These are phyloP conservation scores for Chrysoporthe cubensis DNA, from an alignment of 2,329 filamentous ascomycete species.

Conservation along the genomic window DNA sequence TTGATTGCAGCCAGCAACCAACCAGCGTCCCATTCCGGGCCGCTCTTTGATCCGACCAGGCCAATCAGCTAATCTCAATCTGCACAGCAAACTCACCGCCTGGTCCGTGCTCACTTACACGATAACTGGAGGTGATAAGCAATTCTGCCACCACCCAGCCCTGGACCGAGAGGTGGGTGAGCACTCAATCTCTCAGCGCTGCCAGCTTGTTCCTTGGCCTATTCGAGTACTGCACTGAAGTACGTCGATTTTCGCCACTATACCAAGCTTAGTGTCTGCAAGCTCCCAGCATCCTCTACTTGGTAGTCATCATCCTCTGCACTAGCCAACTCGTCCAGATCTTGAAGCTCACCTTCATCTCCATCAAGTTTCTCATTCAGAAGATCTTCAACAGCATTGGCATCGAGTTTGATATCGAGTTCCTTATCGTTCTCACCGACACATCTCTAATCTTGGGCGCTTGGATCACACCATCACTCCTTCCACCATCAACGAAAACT, in stretches of 20 bases:
- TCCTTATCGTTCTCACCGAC: neutral
- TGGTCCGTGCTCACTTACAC: slow-evolving; percentile 21
- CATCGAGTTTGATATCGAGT: neutral
- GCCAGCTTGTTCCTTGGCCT: neutral
- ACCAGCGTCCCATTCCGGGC: neutral
- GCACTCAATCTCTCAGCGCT: neutral
- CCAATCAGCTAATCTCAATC: neutral
- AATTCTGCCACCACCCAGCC: neutral
- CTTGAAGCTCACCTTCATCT: neutral
- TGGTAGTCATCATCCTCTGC: too few relatives aligned
- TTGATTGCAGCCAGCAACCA: neutral
- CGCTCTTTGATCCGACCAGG: neutral
- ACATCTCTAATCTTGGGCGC: neutral
- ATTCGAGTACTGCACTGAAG: neutral
- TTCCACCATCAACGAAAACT: neutral
- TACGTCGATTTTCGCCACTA: neutral
- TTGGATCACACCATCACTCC: neutral
- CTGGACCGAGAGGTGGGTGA: neutral
- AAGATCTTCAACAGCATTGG: neutral
- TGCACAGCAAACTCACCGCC: neutral
- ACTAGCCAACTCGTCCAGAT: too few relatives aligned
- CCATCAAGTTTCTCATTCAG: neutral
- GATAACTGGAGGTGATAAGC: slow-evolving; percentile 3
- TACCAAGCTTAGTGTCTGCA: too few relatives aligned
- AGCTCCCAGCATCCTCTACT: too few relatives aligned